Conservation (phyloP, 352 stramenopile genomes). For the Phytopythium ostracodes region DNA sequence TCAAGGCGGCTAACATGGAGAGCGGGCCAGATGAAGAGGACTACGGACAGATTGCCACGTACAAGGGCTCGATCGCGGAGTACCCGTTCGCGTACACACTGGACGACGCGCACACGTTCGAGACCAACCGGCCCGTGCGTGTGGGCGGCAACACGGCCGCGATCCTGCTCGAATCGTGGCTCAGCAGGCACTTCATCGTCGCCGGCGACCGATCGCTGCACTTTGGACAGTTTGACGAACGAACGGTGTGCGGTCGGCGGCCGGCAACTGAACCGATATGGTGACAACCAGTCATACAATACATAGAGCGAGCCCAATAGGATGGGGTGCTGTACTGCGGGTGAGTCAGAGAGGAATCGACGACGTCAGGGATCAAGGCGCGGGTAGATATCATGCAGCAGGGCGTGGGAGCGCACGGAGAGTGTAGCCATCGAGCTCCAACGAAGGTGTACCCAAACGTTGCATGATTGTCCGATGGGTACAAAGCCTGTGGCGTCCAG, state of each 20-base stretch:
- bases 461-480: background rate
- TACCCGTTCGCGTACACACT: constrained; percentile 62
- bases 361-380: no score
- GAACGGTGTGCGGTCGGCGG: background rate
- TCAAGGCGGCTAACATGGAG: constrained; percentile 75
- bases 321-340: no score
- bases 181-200: constrained; percentile 85
- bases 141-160: constrained; percentile 88
- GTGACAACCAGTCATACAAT: no score
- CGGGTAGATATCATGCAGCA: background rate
- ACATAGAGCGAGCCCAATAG: no score
- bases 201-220: constrained; percentile 77
- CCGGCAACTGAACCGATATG: no score
- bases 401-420: no score
- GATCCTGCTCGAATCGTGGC: constrained; percentile 67
- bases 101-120: constrained; percentile 77
- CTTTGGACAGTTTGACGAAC: constrained; percentile 47
- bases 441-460: background rate
- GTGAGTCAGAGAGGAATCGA: no score
- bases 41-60: constrained; percentile 90
- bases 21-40: constrained; percentile 78
- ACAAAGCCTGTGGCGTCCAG: background rate
- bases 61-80: constrained; percentile 85
- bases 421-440: background rate
- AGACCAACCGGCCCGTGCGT: constrained; percentile 61